Percentiles rank a stretch among this genome's conserved stretches.
Evolutionary conservation across 768 basidiomycete genomes (phyloP).

Genomic region (Mycena indigotica): DNA sequence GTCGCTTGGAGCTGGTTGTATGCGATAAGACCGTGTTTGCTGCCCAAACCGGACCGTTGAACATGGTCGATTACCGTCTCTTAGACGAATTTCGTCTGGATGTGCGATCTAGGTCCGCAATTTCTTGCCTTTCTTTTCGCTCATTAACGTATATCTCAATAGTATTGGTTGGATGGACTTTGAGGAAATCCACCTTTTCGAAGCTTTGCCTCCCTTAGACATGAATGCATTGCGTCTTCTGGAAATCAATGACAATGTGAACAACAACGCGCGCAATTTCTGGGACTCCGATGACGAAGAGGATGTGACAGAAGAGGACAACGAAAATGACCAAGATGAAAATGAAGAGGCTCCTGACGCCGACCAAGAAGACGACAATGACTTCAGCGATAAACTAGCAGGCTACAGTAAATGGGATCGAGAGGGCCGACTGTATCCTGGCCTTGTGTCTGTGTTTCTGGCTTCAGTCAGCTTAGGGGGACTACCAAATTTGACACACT

Average conservation of each 20-base stretch:
- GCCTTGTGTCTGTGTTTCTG: slow-evolving; percentile 19
- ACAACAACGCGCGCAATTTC: slow-evolving; percentile 5
- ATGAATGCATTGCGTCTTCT: slow-evolving; percentile 17
- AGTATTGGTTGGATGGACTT: slow-evolving; percentile 15
- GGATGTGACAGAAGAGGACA: too few species aligned
- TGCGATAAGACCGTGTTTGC: slow-evolving; percentile 20
- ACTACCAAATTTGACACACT: slow-evolving; percentile 13
- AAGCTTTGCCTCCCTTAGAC: slow-evolving; percentile 14
- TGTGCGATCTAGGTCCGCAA: slow-evolving; percentile 23
- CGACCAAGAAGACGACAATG: too few species aligned
- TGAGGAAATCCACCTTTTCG: slow-evolving; percentile 18
- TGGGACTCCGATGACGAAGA: slow-evolving; percentile 20
- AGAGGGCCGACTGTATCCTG: slow-evolving; percentile 16
- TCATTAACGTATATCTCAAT: background rate
- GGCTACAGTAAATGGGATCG: background rate
- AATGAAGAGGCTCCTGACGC: too few species aligned
- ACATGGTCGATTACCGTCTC: slow-evolving; percentile 18
- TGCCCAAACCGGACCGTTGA: slow-evolving; percentile 19
- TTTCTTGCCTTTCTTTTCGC: background rate
- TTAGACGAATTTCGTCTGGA: slow-evolving; percentile 21
- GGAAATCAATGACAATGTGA: slow-evolving; percentile 22
- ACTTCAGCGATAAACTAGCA: too few species aligned
- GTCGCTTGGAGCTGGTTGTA: slow-evolving; percentile 23
- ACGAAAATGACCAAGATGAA: too few species aligned
- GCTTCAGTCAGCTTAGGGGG: slow-evolving; percentile 1